phyloP scores from a whole-genome alignment of 1,284 basidiomycete species.

The Phaffia rhodozyma region DNA sequence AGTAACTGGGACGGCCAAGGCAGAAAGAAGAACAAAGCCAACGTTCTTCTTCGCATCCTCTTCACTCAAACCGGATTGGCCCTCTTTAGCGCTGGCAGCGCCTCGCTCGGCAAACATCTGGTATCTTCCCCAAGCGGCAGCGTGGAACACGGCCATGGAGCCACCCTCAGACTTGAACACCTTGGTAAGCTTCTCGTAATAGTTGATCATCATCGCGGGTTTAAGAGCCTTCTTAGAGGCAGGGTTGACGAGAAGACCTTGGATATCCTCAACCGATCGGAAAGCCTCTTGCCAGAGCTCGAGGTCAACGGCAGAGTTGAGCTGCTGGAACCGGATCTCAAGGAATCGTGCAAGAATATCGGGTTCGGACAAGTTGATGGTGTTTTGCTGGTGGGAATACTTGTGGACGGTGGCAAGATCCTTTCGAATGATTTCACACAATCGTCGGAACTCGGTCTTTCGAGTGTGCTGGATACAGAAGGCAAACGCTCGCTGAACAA shows the following conservation, averaged over 20 bases:
- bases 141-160: constrained; percentile 89
- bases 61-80: constrained; percentile 36
- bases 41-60: constrained; percentile 73
- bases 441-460: constrained; percentile 93
- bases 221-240: constrained; percentile 70
- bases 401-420: constrained; percentile 92
- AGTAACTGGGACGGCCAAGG: constrained; percentile 84
- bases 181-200: constrained; percentile 94
- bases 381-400: constrained; percentile 86
- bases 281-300: constrained; percentile 99
- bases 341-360: constrained; percentile 95
- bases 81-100: constrained; percentile 50
- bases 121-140: constrained; percentile 89
- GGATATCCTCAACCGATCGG: constrained; percentile 95
- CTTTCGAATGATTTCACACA: constrained; percentile 92
- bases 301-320: constrained; percentile 95
- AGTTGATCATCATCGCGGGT: constrained; percentile 96
- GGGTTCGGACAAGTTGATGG: constrained; percentile 95
- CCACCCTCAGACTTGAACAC: constrained; percentile 57
- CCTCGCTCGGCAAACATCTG: constrained; percentile 42
- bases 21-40: constrained; percentile 82
- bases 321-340: constrained; percentile 94
- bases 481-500: constrained; percentile 92
- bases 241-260: constrained; percentile 68
- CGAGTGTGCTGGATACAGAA: constrained; percentile 91